Evolutionary conservation across 768 basidiomycete genomes (phyloP).

Genomic region (Pleurotus citrinopileatus): DNA sequence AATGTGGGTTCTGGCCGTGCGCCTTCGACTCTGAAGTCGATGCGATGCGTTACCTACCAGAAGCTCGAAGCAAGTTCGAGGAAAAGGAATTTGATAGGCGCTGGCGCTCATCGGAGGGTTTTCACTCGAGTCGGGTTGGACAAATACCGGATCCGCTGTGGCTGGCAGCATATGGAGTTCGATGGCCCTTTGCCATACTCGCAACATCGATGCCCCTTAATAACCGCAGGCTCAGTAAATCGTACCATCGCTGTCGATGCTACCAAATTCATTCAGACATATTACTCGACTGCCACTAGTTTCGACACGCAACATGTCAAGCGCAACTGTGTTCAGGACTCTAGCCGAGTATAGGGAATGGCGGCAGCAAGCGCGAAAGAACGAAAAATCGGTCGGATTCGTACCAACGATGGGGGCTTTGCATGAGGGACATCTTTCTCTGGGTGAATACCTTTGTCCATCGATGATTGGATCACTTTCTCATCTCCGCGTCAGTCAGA

Average conservation of each 20-base stretch:
- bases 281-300: neutral
- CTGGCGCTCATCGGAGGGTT: too few species aligned
- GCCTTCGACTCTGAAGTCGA: too few species aligned
- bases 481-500: constrained; percentile 49
- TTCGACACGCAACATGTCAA: constrained; percentile 3
- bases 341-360: constrained; percentile 68
- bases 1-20: too few species aligned
- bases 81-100: too few species aligned
- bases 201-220: neutral
- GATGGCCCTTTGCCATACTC: neutral
- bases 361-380: constrained; percentile 60
- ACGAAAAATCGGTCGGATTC: constrained; percentile 74
- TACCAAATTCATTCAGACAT: neutral
- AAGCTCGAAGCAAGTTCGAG: too few species aligned
- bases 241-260: constrained; percentile 2
- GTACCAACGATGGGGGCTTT: constrained; percentile 99
- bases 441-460: constrained; percentile 53
- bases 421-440: constrained; percentile 88
- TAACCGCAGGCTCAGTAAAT: neutral
- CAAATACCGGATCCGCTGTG: neutral
- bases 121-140: too few species aligned
- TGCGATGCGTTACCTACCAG: too few species aligned
- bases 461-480: neutral
- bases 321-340: constrained; percentile 53
- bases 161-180: neutral